Conservation (phyloP, 78 protist species). For the Emiliania huxleyi region DNA sequence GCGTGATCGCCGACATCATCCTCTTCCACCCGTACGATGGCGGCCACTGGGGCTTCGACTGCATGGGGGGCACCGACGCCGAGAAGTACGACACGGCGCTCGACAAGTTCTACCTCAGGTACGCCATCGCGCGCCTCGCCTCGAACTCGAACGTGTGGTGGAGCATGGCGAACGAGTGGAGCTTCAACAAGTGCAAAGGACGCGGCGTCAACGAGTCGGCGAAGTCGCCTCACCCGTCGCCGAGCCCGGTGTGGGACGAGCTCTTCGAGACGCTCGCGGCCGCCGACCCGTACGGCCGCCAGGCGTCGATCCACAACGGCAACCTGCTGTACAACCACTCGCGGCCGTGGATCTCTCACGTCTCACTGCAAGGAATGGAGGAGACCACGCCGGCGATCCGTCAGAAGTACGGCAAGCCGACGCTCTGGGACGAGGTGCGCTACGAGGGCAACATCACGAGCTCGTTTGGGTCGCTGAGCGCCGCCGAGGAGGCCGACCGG, state of each 20-base stretch:
- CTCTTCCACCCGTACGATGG: neutral
- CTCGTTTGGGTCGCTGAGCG: neutral
- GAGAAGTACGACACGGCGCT: neutral
- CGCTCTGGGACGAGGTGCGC: neutral
- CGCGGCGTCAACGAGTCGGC: neutral
- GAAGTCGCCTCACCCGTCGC: neutral
- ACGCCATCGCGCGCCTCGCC: neutral
- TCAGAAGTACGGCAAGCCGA: neutral
- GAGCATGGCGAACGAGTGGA: neutral
- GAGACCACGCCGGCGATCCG: neutral
- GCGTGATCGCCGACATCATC: neutral
- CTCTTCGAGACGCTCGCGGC: neutral
- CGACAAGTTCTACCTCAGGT: neutral
- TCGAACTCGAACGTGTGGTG: neutral
- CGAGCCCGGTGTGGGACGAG: neutral
- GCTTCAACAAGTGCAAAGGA: neutral
- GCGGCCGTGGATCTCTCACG: neutral
- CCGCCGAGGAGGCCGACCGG: neutral
- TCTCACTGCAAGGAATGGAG: neutral
- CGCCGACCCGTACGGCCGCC: neutral
- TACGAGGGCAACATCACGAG: neutral
- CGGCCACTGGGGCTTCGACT: slow-evolving; percentile 24
- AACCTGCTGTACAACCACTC: neutral
- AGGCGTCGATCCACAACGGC: neutral
- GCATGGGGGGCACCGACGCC: neutral